These are phyloP conservation scores for Colletotrichum sp. DNA, from an alignment of 2,329 filamentous ascomycete genomes.

Conservation along the genomic window DNA sequence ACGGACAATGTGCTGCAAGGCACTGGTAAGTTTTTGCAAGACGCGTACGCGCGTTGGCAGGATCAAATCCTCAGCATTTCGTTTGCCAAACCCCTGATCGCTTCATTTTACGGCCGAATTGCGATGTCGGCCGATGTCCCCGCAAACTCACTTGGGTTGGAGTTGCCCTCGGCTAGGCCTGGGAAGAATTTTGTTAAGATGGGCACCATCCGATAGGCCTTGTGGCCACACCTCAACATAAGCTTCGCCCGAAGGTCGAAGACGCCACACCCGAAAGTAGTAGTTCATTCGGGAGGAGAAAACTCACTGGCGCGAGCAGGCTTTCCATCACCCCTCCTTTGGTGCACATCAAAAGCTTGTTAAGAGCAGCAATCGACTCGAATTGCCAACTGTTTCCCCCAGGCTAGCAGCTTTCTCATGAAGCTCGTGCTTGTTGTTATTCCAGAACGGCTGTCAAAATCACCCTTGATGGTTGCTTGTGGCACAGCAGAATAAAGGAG, in stretches of 20 bases:
- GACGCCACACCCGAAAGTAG: not conserved
- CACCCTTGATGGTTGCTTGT: not conserved
- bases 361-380: not conserved
- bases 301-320: not conserved
- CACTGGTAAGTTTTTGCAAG: not conserved
- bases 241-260: not conserved
- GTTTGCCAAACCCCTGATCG: not conserved
- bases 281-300: not conserved
- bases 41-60: not conserved
- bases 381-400: not conserved
- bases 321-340: not conserved
- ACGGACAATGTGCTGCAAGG: not conserved
- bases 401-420: accelerated
- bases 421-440: not conserved
- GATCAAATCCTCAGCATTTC: not conserved
- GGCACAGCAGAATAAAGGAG: not conserved
- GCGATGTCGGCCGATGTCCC: not conserved
- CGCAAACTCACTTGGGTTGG: not conserved
- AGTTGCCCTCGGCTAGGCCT: not conserved
- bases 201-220: not conserved
- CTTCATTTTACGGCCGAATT: not conserved
- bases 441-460: not conserved
- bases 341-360: not conserved
- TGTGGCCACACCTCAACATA: not conserved
- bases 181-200: not conserved